Percentiles rank a stretch among this genome's conserved stretches.
Evolutionary conservation across 2,329 filamentous ascomycete species (phyloP).

Genomic region (Tolypocladium sp.): DNA sequence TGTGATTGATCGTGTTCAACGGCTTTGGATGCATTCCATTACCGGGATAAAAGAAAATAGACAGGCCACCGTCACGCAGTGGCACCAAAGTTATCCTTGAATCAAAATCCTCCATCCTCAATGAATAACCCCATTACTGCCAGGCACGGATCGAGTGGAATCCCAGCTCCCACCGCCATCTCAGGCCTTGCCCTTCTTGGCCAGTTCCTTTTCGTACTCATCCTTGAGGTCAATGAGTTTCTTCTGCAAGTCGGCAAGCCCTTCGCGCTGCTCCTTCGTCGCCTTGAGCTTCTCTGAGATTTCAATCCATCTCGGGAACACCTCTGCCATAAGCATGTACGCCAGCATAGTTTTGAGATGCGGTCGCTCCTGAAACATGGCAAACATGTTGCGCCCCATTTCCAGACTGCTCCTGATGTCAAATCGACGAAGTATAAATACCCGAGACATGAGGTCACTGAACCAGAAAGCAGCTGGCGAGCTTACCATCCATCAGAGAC

Average conservation of each 20-base stretch:
- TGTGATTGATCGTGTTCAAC: too few relatives aligned
- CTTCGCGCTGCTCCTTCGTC: not conserved
- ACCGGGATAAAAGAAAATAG: not conserved
- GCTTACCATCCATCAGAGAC: too few relatives aligned
- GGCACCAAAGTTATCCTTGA: too few relatives aligned
- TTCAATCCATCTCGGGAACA: not conserved
- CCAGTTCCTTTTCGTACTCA: too few relatives aligned
- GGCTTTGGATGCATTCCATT: not conserved
- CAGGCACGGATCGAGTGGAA: not conserved
- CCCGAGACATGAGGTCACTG: too few relatives aligned
- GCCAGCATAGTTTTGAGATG: not conserved
- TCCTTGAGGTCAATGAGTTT: not conserved
- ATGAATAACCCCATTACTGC: not conserved
- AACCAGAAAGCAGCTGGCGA: too few relatives aligned
- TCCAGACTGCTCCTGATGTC: too few relatives aligned
- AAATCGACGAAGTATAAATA: too few relatives aligned
- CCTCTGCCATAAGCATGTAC: not conserved
- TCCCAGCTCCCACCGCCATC: not conserved
- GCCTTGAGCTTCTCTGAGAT: not conserved
- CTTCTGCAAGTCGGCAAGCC: not conserved
- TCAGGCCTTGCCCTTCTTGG: too few relatives aligned
- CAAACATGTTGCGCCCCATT: not conserved
- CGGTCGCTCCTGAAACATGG: not conserved
- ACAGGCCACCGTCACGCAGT: not conserved
- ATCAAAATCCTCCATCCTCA: too few relatives aligned